Evolutionary conservation across 352 stramenopile species (phyloP), one percentile per base, ranked within the genome.

Genomic region (Pythium aquatile): DNA sequence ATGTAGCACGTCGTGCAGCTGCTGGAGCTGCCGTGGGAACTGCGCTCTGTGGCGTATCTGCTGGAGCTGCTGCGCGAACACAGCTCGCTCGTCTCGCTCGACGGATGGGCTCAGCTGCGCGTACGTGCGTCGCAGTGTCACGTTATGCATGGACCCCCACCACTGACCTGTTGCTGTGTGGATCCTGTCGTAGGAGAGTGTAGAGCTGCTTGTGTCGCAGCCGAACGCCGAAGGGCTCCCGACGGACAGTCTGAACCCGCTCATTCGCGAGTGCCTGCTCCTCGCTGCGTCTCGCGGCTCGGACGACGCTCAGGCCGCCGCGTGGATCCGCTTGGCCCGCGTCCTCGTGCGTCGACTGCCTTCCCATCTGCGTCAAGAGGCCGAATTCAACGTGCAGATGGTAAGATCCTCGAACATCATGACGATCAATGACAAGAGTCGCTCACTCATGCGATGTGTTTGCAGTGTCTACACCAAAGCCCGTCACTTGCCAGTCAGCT

Each of bases 371-470:
- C 69, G 81, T 42, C 81, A 87, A 58, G 84, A 91, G 47, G 79
- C 82, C 6, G 84, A 93, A 28, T 93, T 93, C 55, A 90, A 84
- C 48, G 65, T 93, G 7, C 84, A 91, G 66, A 91, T 91, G 80
- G 84, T 93, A 71, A 20, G 52, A 48, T 13, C 35, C 1, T 14
- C 60, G 5, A 8, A 16, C 14, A 35, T 17, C 37, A 30, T 51
- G 39, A 14, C 39, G 29, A 33, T n/a, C 6, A 20, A 37, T 24
- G 59, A 28, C 6, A 8, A 32, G 26, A 53, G 28, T 63, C 7
- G n/a, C 35, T 54, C 28, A 40, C 20, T 61, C 16, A 7, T 56
- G 46, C 26, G 57, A 33, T 52, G 47, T 29, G 5, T 54, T 46
- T 40, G 20, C 29, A 90, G 81, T 82, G 73, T 52, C 68, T 90